Percentiles rank a stretch among this genome's conserved stretches.
Conservation (phyloP, 179 eudicot species). For the Drosera spatulata region DNA sequence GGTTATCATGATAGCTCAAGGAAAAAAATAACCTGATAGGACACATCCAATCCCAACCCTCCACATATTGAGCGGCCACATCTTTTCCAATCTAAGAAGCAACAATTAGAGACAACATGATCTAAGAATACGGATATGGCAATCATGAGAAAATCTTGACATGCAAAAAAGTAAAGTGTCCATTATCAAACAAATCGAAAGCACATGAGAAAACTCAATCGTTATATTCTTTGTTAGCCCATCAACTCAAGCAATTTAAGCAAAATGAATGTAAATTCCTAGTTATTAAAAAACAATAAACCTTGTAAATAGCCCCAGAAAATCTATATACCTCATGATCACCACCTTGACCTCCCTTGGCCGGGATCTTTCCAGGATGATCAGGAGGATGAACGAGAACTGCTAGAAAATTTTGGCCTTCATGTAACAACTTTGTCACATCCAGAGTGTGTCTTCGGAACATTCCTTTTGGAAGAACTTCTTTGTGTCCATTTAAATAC, state of each 20-base stretch:
- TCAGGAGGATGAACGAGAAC: slow-evolving; percentile 97
- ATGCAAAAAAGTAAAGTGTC: background rate
- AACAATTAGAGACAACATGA: background rate
- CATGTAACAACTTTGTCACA: slow-evolving; percentile 64
- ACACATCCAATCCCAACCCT: slow-evolving; percentile 99
- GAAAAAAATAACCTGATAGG: slow-evolving; percentile 65
- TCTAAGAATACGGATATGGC: too few species aligned
- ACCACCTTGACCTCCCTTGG: slow-evolving; percentile 95
- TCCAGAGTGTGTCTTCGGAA: slow-evolving; percentile 89
- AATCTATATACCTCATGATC: slow-evolving; percentile 72
- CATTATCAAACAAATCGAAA: background rate
- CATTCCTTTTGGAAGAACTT: slow-evolving; percentile 83
- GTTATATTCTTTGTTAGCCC: background rate
- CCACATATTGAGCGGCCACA: slow-evolving; percentile 90
- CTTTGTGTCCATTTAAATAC: slow-evolving; percentile 81
- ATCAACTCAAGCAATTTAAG: background rate
- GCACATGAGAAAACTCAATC: background rate
- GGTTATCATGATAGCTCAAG: too few species aligned
- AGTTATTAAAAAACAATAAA: background rate
- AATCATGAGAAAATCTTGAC: too few species aligned
- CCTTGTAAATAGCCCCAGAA: background rate
- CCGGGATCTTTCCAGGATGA: slow-evolving; percentile 88
- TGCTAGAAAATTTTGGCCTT: slow-evolving; percentile 74
- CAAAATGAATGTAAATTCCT: background rate
- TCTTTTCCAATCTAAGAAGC: slow-evolving; percentile 83